These are phyloP conservation scores for Diaporthe vaccinii DNA, from an alignment of 2,329 filamentous ascomycete genomes.

Conservation along the genomic window DNA sequence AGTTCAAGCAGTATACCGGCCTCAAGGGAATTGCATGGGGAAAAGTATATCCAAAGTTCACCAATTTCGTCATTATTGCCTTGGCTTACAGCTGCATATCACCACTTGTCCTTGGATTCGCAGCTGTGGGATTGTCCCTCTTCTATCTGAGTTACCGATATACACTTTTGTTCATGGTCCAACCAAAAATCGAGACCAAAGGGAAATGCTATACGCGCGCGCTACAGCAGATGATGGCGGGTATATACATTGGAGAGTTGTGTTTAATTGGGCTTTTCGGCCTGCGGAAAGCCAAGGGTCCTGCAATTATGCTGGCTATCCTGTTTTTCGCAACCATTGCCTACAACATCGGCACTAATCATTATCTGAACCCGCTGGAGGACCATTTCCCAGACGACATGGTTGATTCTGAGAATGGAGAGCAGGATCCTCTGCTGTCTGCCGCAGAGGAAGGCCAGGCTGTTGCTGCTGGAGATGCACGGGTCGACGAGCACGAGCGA, in stretches of 20 bases:
- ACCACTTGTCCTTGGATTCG: constrained; percentile 85
- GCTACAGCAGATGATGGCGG: constrained; percentile 86
- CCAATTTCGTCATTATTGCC: constrained; percentile 78
- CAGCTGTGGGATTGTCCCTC: constrained; percentile 79
- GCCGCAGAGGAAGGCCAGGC: constrained; percentile 35
- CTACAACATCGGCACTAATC: constrained; percentile 38
- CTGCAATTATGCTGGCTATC: constrained; percentile 30
- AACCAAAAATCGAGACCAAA: constrained; percentile 84
- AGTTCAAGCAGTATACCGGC: constrained; percentile 80
- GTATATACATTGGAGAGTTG: constrained; percentile 83
- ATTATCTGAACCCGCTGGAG: constrained; percentile 39
- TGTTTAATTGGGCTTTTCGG: constrained; percentile 87
- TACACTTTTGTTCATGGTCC: constrained; percentile 86
- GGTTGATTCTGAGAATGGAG: constrained; percentile 7
- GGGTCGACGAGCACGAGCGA: constrained; percentile 10
- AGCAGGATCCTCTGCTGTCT: constrained; percentile 37
- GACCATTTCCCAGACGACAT: constrained; percentile 39
- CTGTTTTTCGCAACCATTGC: constrained; percentile 35
- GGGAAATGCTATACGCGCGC: constrained; percentile 90
- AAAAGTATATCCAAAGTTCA: constrained; percentile 80
- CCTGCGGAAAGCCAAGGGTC: constrained; percentile 55
- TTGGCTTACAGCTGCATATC: constrained; percentile 89
- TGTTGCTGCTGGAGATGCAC: constrained; percentile 29
- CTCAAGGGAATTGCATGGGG: constrained; percentile 82
- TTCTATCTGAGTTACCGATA: constrained; percentile 91